Percentiles rank a stretch among this genome's conserved stretches.
Conservation (phyloP, 2,329 filamentous ascomycete genomes). For the Fusarium duplospermum region DNA sequence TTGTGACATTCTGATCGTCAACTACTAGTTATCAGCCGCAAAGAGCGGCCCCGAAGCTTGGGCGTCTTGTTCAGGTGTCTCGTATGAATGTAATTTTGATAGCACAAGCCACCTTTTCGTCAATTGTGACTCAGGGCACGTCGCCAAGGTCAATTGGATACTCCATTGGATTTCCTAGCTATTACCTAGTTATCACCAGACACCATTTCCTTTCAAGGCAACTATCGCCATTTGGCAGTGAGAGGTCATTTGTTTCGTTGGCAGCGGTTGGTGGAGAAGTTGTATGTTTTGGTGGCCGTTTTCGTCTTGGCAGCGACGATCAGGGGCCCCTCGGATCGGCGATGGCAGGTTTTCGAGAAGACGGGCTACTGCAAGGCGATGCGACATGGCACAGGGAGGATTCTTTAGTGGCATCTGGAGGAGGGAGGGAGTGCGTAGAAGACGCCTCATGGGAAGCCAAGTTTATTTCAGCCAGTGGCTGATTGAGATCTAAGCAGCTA, state of each 20-base stretch:
- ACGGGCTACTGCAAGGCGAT: conserved; percentile 24
- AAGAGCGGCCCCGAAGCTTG: conserved; percentile 4
- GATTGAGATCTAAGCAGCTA: conserved; percentile 5
- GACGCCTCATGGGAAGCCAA: conserved; percentile 8
- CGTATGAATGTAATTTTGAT: not conserved
- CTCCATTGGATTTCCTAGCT: not conserved
- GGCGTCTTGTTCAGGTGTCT: not conserved
- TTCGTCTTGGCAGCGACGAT: conserved; percentile 34
- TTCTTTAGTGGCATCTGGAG: conserved; percentile 6
- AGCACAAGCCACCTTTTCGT: conserved; percentile 1
- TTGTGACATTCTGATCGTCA: conserved; percentile 24
- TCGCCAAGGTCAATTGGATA: not conserved
- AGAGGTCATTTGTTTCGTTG: not conserved
- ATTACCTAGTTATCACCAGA: not conserved
- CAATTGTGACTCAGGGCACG: not conserved
- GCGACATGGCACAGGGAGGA: conserved; percentile 13
- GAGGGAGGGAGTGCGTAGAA: not conserved
- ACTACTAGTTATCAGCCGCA: conserved; percentile 30
- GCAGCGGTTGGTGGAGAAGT: conserved; percentile 21
- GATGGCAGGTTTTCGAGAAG: conserved; percentile 29
- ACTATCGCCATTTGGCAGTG: not conserved
- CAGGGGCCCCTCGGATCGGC: conserved; percentile 26
- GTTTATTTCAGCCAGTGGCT: not conserved
- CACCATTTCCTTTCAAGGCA: not conserved
- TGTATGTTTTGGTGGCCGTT: conserved; percentile 9